A percentile compares a stretch with the other conserved stretches of the same genome.
Conservation (phyloP, 2,329 filamentous ascomycete species). For the Pseudocercospora vitis region DNA sequence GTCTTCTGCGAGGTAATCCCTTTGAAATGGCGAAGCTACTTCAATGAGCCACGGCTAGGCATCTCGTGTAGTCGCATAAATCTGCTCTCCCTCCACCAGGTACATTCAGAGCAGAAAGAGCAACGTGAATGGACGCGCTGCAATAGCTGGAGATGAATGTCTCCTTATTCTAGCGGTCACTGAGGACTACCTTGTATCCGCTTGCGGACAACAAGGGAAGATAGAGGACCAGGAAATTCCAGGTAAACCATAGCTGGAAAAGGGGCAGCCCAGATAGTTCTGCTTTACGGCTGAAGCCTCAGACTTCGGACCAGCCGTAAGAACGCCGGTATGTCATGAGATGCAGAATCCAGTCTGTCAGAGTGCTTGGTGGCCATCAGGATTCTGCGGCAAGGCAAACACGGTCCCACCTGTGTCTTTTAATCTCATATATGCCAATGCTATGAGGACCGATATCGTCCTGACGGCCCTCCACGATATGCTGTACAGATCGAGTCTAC, state of each 20-base stretch:
- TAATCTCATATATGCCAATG: slow-evolving; percentile 26
- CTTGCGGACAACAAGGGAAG: slow-evolving; percentile 32
- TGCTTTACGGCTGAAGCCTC: slow-evolving; percentile 27
- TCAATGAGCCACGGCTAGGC: slow-evolving; percentile 32
- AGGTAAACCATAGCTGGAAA: slow-evolving; percentile 35
- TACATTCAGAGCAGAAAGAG: slow-evolving; percentile 35
- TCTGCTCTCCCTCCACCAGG: slow-evolving; percentile 30
- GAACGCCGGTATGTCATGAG: slow-evolving; percentile 31
- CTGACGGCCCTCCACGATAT: slow-evolving; percentile 23
- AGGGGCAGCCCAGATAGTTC: slow-evolving; percentile 34
- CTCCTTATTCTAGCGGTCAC: slow-evolving; percentile 28
- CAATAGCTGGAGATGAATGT: slow-evolving; percentile 35
- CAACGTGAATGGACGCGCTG: slow-evolving; percentile 33
- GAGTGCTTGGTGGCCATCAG: slow-evolving; percentile 28
- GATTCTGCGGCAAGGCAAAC: slow-evolving; percentile 35
- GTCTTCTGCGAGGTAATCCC: slow-evolving; percentile 21
- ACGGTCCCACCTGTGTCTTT: slow-evolving; percentile 28
- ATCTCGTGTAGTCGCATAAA: slow-evolving; percentile 30
- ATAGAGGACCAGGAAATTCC: slow-evolving; percentile 28
- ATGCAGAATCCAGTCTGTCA: slow-evolving; percentile 33
- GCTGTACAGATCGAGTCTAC: slow-evolving; percentile 21
- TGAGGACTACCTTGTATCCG: slow-evolving; percentile 36
- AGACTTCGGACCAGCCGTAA: slow-evolving; percentile 28
- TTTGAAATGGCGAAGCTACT: slow-evolving; percentile 33
- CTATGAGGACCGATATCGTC: slow-evolving; percentile 21